Percentiles rank a stretch among this genome's conserved stretches.
Evolutionary conservation across 371 early-diverging fungal genomes (phyloP).

Genomic region (Mortierella sp.): DNA sequence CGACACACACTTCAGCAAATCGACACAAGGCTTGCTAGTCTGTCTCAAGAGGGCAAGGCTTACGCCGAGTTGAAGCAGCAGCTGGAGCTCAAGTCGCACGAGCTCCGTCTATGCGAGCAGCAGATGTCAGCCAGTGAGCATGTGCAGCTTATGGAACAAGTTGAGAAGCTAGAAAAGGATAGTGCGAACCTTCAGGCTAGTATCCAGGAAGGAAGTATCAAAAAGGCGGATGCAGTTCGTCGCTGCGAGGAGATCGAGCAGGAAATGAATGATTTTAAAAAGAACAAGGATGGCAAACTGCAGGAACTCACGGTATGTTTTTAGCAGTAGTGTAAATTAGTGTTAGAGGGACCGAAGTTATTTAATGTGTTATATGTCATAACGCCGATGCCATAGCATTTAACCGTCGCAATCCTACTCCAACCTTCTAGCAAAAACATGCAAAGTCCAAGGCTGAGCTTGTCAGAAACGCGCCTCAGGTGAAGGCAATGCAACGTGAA

Average conservation of each 20-base stretch:
- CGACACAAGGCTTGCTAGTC: conserved; percentile 57
- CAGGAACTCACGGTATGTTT: conserved; percentile 75
- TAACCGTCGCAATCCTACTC: too few relatives aligned
- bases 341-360: too few relatives aligned
- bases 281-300: conserved; percentile 86
- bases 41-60: conserved; percentile 57
- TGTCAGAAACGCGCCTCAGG: conserved; percentile 61
- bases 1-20: conserved; percentile 60
- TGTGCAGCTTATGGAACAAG: conserved; percentile 61
- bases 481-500: conserved; percentile 77
- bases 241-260: conserved; percentile 73
- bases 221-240: conserved; percentile 57
- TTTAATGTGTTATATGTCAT: too few relatives aligned
- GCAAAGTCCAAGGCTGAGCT: conserved; percentile 65
- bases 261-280: conserved; percentile 91
- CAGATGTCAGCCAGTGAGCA: conserved; percentile 78
- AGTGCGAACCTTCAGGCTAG: conserved; percentile 57
- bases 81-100: conserved; percentile 80
- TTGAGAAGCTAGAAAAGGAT: conserved; percentile 57
- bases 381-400: too few relatives aligned
- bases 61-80: conserved; percentile 66
- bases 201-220: conserved; percentile 57
- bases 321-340: too few relatives aligned
- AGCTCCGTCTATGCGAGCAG: conserved; percentile 74
- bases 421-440: conserved; percentile 64